These are phyloP conservation scores for Metschnikowia vanudenii DNA, from an alignment of 805 yeast species.

Conservation along the genomic window DNA sequence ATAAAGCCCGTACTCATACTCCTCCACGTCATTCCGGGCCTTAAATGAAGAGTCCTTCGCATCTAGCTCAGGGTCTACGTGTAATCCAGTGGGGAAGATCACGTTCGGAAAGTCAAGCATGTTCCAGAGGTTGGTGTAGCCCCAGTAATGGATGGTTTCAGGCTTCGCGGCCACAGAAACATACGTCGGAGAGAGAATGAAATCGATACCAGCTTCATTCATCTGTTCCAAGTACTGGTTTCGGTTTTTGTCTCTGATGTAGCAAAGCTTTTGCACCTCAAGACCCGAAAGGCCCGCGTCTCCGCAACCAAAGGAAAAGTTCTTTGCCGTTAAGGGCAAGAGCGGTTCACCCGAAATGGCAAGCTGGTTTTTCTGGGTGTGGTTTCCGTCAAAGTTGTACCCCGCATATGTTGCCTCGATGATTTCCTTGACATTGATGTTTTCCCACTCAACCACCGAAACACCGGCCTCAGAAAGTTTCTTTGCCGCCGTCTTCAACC, in stretches of 20 bases:
- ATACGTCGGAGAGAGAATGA: slow-evolving; percentile 20
- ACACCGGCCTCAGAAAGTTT: slow-evolving; percentile 17
- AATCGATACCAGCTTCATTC: slow-evolving; percentile 16
- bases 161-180: slow-evolving; percentile 21
- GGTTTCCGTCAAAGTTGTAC: slow-evolving; percentile 19
- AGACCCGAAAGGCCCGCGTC: slow-evolving; percentile 20
- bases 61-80: slow-evolving; percentile 18
- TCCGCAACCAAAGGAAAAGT: slow-evolving; percentile 18
- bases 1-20: slow-evolving; percentile 22
- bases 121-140: slow-evolving; percentile 22
- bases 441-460: slow-evolving; percentile 19
- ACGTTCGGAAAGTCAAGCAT: slow-evolving; percentile 22
- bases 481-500: slow-evolving; percentile 15
- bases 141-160: slow-evolving; percentile 20
- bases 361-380: slow-evolving; percentile 14
- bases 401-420: slow-evolving; percentile 18
- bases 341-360: slow-evolving; percentile 19
- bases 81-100: slow-evolving; percentile 21
- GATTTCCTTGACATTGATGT: slow-evolving; percentile 14
- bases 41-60: slow-evolving; percentile 12
- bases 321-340: slow-evolving; percentile 12
- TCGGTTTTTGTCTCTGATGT: slow-evolving; percentile 16
- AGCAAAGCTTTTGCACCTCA: slow-evolving; percentile 15
- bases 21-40: slow-evolving; percentile 20
- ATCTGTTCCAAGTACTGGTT: slow-evolving; percentile 13